Evolutionary conservation across 2,329 filamentous ascomycete species (phyloP), one percentile per base, ranked within the genome.

Genomic region (Cytospora mali): DNA sequence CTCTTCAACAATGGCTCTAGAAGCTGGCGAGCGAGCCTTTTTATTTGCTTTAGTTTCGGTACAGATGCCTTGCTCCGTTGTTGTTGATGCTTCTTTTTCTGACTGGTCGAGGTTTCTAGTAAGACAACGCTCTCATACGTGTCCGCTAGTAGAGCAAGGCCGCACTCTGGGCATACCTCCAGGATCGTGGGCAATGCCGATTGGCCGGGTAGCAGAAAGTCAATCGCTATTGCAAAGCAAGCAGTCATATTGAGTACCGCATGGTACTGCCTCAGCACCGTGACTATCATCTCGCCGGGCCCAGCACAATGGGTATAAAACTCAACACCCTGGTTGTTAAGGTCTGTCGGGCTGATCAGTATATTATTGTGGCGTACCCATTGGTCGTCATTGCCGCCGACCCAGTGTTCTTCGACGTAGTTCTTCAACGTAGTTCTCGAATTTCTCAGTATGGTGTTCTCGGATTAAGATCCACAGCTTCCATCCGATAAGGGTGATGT

Each of bases 171-270:
- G n/a, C n/a, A n/a, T n/a, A n/a, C n/a, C n/a, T n/a, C n/a, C n/a
- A n/a, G n/a, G n/a, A n/a, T n/a, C n/a, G n/a, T n/a, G n/a, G n/a
- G n/a, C n/a, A n/a, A n/a, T n/a, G n/a, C n/a, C n/a, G n/a, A n/a
- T n/a, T n/a, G n/a, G n/a, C 31, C 21, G 14, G 13, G n/a, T 9
- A 58, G 55, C 4, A n/a, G 13, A 31, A 58, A 58, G 14, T 50
- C 49, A 2, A 58, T 58, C 4, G 46, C n/a, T 6, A 58, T 50
- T 33, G 55, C 46, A 50, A 58, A 58, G 13, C 28, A 58, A 1
- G 46, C 6, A 2, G 28, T 58, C 16, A 58, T 13, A 27, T 58
- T 58, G 6, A 49, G 23, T 3, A 58, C 46, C 6, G 55, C 46
- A 16, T 58, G 28, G 13, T 50, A 58, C 23, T 58, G 21, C 25